Percentiles rank a stretch among this genome's conserved stretches.
Evolutionary conservation across 495 filamentous ascomycete genomes (phyloP).

Genomic region (Xylaria curta): DNA sequence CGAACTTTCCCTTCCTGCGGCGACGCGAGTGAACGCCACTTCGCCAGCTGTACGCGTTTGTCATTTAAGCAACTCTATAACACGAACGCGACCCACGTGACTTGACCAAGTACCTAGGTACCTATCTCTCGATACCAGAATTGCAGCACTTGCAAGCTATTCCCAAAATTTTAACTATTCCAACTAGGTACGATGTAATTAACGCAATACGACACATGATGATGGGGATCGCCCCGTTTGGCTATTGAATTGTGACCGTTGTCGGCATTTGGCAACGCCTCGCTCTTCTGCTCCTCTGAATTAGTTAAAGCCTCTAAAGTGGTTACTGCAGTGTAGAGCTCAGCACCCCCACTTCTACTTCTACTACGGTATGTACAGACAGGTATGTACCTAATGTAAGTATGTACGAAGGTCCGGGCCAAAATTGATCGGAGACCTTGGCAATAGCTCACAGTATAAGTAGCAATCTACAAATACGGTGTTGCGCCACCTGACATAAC

Average conservation of each 20-base stretch:
- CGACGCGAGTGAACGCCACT: background rate
- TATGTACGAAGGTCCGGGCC: too few relatives aligned
- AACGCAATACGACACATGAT: background rate
- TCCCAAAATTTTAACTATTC: background rate
- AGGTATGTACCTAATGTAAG: too few relatives aligned
- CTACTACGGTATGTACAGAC: too few relatives aligned
- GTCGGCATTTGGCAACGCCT: background rate
- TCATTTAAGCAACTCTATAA: background rate
- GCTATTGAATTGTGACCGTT: background rate
- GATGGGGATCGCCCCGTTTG: background rate
- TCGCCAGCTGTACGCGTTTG: background rate
- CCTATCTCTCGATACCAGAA: background rate
- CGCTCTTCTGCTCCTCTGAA: background rate
- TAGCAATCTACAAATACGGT: too few relatives aligned
- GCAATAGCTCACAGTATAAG: too few relatives aligned
- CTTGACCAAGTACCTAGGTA: background rate
- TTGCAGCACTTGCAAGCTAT: background rate
- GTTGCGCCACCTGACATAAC: too few relatives aligned
- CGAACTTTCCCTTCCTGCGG: background rate
- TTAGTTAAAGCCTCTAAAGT: background rate
- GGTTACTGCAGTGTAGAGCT: too few relatives aligned
- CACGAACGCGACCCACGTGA: constrained; percentile 19
- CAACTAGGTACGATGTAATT: background rate
- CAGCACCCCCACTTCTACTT: background rate
- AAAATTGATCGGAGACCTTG: too few relatives aligned